phyloP scores from a whole-genome alignment of 495 filamentous ascomycete species.

The Hypoxylon subgilvum region DNA sequence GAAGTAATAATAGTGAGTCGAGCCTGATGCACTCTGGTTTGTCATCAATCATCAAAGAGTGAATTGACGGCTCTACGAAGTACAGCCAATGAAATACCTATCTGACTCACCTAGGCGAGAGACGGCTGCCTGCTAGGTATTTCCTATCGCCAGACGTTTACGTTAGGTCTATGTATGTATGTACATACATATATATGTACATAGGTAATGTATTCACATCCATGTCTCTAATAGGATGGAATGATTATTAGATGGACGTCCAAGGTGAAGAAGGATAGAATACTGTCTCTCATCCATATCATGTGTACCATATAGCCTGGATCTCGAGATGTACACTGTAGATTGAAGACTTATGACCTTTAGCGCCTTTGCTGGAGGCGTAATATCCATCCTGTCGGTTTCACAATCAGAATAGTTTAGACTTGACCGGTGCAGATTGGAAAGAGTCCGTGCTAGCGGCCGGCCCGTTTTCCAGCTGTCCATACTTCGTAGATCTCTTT shows the following conservation, averaged over 20 bases:
- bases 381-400: slow-evolving; percentile 28
- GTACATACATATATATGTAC: background rate
- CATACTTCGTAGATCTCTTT: background rate
- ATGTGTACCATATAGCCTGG: too few species aligned
- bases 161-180: background rate
- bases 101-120: background rate
- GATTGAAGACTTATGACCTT: too few species aligned
- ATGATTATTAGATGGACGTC: too few species aligned
- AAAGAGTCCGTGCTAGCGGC: background rate
- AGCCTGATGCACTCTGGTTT: background rate
- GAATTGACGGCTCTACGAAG: background rate
- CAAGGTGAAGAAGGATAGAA: too few species aligned
- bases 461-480: background rate
- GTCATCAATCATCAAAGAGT: background rate
- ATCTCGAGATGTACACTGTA: too few species aligned
- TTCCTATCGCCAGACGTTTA: too few species aligned
- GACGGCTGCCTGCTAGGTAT: background rate
- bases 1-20: background rate
- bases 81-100: background rate
- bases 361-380: too few species aligned
- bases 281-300: too few species aligned
- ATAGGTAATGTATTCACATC: background rate
- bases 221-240: too few species aligned
- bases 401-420: background rate
- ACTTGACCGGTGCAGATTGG: background rate